These are phyloP conservation scores for Rehmannia glutinosa DNA, from an alignment of 257 asterid genomes.

Conservation along the genomic window DNA sequence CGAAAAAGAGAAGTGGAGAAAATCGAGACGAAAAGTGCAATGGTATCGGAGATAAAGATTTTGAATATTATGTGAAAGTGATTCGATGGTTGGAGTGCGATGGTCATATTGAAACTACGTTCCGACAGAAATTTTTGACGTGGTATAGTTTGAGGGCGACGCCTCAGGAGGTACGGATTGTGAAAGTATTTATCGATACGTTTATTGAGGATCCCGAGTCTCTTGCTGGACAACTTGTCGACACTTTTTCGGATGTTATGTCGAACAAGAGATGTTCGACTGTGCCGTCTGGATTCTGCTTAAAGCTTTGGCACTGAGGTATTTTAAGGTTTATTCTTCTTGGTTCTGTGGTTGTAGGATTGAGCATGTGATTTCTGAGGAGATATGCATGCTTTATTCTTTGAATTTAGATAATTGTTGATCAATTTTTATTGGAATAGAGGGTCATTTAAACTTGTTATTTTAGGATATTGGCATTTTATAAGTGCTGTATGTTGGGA, in stretches of 20 bases:
- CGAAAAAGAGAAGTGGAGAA: slow-evolving; percentile 64
- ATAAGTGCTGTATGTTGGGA: background rate
- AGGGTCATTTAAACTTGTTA: slow-evolving; percentile 10
- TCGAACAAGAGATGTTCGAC: slow-evolving; percentile 51
- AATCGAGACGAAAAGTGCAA: slow-evolving; percentile 39
- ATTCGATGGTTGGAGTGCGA: slow-evolving; percentile 82
- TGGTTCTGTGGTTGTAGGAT: background rate
- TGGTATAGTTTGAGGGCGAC: slow-evolving; percentile 94
- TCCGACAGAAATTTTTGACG: slow-evolving; percentile 82
- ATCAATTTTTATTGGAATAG: slow-evolving; percentile 21
- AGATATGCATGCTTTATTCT: slow-evolving; percentile 22
- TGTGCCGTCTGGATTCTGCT: slow-evolving; percentile 74
- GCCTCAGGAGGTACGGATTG: slow-evolving; percentile 61
- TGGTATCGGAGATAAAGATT: slow-evolving; percentile 60
- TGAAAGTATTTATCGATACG: slow-evolving; percentile 65
- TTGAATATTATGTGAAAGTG: slow-evolving; percentile 79
- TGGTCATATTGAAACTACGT: slow-evolving; percentile 58
- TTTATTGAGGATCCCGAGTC: slow-evolving; percentile 74
- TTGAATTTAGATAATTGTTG: slow-evolving; percentile 16
- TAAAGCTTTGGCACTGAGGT: slow-evolving; percentile 83
- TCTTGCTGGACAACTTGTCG: slow-evolving; percentile 80
- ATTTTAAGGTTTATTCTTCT: background rate
- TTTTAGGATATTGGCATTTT: slow-evolving; percentile 3
- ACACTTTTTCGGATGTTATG: slow-evolving; percentile 59
- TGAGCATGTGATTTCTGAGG: slow-evolving; percentile 5